A percentile compares a stretch with the other conserved stretches of the same genome.
phyloP scores from a whole-genome alignment of 116 monocot species.

The Dioscorea cayenensis region DNA sequence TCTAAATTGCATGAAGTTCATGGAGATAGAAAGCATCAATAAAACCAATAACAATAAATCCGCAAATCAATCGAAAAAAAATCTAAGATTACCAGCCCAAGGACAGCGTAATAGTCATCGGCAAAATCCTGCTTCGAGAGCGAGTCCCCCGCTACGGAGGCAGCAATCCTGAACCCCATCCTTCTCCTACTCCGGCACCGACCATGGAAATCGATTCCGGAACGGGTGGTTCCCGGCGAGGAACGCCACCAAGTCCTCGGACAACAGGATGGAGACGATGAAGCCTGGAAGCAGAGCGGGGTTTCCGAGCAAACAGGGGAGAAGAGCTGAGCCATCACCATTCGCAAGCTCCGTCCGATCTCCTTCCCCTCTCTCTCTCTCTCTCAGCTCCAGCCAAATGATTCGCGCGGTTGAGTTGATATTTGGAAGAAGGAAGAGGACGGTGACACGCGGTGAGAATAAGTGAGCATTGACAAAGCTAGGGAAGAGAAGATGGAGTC shows the following conservation, averaged over 20 bases:
- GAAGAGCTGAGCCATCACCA: slow-evolving; percentile 54
- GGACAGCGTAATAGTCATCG: slow-evolving; percentile 74
- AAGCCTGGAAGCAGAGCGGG: slow-evolving; percentile 28
- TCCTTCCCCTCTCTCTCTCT: neutral
- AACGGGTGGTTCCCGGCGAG: neutral
- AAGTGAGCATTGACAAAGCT: neutral
- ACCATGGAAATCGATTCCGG: slow-evolving; percentile 1
- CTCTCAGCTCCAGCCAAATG: neutral
- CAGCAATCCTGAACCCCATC: slow-evolving; percentile 15
- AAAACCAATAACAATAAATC: no score
- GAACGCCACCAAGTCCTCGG: slow-evolving; percentile 4
- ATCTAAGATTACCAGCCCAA: slow-evolving; percentile 55
- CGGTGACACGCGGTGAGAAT: no score
- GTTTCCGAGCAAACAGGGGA: slow-evolving; percentile 53
- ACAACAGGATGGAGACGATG: slow-evolving; percentile 8
- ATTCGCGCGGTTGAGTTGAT: neutral
- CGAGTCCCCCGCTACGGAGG: slow-evolving; percentile 23
- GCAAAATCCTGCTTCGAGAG: slow-evolving; percentile 30
- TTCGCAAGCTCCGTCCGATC: neutral
- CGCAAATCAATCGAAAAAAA: no score
- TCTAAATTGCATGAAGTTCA: neutral
- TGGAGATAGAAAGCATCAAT: no score
- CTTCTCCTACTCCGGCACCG: slow-evolving; percentile 4
- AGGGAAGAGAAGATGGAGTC: neutral
- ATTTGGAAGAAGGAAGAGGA: neutral